phyloP scores from a whole-genome alignment of 176 grass and related monocot species.

The Zoysia japonica region DNA sequence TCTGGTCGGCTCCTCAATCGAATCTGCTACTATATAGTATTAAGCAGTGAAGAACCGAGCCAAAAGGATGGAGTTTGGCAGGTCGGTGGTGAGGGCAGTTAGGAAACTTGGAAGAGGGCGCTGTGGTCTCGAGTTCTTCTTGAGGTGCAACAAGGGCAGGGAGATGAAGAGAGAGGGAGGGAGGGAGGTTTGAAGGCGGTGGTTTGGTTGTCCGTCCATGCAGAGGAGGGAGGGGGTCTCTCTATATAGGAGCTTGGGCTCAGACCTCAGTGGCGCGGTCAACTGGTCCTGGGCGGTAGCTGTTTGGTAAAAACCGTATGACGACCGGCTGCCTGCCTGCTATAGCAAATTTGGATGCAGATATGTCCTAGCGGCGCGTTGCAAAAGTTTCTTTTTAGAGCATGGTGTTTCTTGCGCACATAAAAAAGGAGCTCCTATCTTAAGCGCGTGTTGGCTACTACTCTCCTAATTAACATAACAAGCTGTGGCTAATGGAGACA shows the following conservation, averaged over 20 bases:
- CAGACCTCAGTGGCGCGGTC: slow-evolving; percentile 24
- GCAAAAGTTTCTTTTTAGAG: slow-evolving; percentile 29
- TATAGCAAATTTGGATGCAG: slow-evolving; percentile 36
- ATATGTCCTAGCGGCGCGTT: slow-evolving; percentile 18
- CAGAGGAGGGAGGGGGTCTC: slow-evolving; percentile 13
- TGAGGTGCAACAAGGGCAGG: slow-evolving; percentile 27
- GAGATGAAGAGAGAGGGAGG: slow-evolving; percentile 40
- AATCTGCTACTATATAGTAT: too few species aligned
- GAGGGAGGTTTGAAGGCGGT: slow-evolving; percentile 74
- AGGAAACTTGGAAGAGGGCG: slow-evolving; percentile 8
- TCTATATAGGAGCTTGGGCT: slow-evolving; percentile 20
- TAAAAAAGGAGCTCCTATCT: slow-evolving; percentile 13
- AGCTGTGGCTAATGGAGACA: background rate
- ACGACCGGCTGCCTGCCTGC: slow-evolving; percentile 28
- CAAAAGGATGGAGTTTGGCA: background rate
- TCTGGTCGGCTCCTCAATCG: background rate
- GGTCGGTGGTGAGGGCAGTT: slow-evolving; percentile 35
- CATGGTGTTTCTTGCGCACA: slow-evolving; percentile 14
- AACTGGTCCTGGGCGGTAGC: slow-evolving; percentile 18
- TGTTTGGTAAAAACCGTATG: slow-evolving; percentile 33
- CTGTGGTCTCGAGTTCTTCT: slow-evolving; percentile 13
- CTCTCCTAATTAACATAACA: background rate
- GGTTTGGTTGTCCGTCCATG: slow-evolving; percentile 35
- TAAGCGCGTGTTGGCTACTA: background rate
- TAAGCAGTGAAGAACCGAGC: background rate